Conservation (phyloP, 495 filamentous ascomycete species). For the Stereocaulon alpinum region DNA sequence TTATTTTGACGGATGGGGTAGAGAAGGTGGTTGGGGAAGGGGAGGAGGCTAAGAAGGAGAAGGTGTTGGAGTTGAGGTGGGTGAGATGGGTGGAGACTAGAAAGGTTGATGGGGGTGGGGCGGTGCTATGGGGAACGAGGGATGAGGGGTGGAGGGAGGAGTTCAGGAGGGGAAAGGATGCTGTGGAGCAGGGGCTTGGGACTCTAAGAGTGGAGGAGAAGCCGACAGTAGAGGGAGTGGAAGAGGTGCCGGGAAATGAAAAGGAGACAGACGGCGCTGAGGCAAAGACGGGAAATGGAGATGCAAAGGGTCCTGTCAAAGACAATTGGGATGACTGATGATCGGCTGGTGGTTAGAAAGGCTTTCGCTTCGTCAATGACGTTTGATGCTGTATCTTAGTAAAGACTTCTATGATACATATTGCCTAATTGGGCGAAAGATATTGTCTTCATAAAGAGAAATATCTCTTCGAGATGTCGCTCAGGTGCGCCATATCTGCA, state of each 20-base stretch:
- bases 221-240: too few species aligned
- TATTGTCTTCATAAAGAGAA: too few species aligned
- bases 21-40: not conserved
- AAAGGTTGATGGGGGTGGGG: conserved; percentile 29
- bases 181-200: not conserved
- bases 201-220: too few species aligned
- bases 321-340: conserved; percentile 17
- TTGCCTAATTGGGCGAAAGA: too few species aligned
- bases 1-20: conserved; percentile 42
- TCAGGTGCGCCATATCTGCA: too few species aligned
- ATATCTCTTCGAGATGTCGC: too few species aligned
- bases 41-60: not conserved
- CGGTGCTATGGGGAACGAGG: not conserved
- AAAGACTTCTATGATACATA: too few species aligned
- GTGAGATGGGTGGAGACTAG: conserved; percentile 51
- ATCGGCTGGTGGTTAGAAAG: too few species aligned
- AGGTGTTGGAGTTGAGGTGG: conserved; percentile 41
- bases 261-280: not conserved
- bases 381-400: too few species aligned
- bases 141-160: conserved; percentile 3
- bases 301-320: not conserved
- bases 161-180: not conserved
- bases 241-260: conserved; percentile 1
- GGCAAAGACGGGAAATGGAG: not conserved
- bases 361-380: not conserved